Conservation (phyloP, 768 basidiomycete genomes). For the Termitomyces sp. region DNA sequence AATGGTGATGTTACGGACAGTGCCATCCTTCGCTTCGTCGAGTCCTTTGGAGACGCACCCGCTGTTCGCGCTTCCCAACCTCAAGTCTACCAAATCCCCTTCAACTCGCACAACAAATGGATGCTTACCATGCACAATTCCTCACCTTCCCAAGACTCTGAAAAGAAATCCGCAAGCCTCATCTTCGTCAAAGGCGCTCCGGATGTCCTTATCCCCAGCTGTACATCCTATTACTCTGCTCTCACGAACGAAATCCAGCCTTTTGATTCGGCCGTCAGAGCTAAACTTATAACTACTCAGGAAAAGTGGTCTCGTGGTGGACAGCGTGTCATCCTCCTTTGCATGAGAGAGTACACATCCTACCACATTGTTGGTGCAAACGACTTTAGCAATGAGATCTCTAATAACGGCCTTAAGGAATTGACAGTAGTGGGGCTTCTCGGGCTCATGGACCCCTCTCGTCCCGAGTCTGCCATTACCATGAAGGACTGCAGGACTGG, state of each 20-base stretch:
- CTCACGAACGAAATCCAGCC: conserved; percentile 15
- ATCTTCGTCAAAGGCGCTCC: conserved; percentile 54
- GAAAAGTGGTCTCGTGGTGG: conserved; percentile 40
- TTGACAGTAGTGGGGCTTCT: conserved; percentile 42
- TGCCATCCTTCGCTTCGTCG: conserved; percentile 45
- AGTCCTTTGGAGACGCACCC: conserved; percentile 17
- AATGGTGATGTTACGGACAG: conserved; percentile 48
- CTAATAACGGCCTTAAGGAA: conserved; percentile 27
- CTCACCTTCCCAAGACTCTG: neutral
- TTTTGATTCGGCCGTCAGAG: conserved; percentile 16
- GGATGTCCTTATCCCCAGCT: conserved; percentile 43
- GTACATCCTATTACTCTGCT: conserved; percentile 16
- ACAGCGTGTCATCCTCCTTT: conserved; percentile 49
- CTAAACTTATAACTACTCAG: conserved; percentile 20
- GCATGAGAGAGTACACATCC: conserved; percentile 20
- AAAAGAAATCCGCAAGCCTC: conserved; percentile 12
- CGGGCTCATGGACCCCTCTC: conserved; percentile 52
- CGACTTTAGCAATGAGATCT: conserved; percentile 26
- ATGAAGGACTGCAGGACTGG: conserved; percentile 44
- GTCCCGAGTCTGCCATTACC: conserved; percentile 38
- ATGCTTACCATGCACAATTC: conserved; percentile 41
- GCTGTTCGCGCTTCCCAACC: conserved; percentile 14
- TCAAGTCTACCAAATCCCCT: conserved; percentile 31
- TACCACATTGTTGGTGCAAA: conserved; percentile 11
- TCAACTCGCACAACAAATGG: conserved; percentile 52